Evolutionary conservation across 257 asterid species (phyloP).

Genomic region (Scutellaria minor): DNA sequence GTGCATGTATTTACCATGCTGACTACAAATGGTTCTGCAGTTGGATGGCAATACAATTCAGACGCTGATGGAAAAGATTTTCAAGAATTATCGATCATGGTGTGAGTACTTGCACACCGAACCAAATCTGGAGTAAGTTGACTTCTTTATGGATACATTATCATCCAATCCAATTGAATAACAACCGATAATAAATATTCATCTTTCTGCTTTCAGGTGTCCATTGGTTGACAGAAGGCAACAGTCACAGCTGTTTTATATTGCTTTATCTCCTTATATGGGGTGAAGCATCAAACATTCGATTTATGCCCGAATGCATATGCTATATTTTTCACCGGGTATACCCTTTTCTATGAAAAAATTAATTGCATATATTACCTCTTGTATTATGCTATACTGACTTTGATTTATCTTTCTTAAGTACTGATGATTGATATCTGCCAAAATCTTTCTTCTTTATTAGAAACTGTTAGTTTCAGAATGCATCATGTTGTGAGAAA

Average conservation of each 20-base stretch:
- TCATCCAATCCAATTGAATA: conserved; percentile 15
- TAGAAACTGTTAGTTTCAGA: no score
- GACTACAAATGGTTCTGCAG: conserved; percentile 45
- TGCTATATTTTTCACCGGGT: no score
- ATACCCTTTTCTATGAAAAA: no score
- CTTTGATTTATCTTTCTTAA: no score
- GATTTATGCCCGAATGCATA: conserved; percentile 98
- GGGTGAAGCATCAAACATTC: conserved; percentile 99
- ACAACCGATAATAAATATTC: conserved; percentile 15
- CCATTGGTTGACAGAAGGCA: conserved; percentile 63
- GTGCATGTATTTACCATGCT: conserved; percentile 19
- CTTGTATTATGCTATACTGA: no score
- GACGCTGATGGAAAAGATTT: conserved; percentile 67
- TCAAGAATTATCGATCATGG: conserved; percentile 72
- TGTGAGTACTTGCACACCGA: conserved; percentile 37
- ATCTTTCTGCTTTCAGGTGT: conserved; percentile 54
- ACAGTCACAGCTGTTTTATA: conserved; percentile 90
- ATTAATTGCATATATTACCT: no score
- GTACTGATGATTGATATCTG: no score
- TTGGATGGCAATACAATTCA: conserved; percentile 65
- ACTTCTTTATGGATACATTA: conserved; percentile 30
- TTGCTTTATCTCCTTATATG: conserved; percentile 97
- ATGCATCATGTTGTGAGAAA: no score
- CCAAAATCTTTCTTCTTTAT: conserved; percentile 2
- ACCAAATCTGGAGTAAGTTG: conserved; percentile 75